A percentile compares a stretch with the other conserved stretches of the same genome.
phyloP scores from a whole-genome alignment of 2,329 filamentous ascomycete species.

The Periconia sp. region DNA sequence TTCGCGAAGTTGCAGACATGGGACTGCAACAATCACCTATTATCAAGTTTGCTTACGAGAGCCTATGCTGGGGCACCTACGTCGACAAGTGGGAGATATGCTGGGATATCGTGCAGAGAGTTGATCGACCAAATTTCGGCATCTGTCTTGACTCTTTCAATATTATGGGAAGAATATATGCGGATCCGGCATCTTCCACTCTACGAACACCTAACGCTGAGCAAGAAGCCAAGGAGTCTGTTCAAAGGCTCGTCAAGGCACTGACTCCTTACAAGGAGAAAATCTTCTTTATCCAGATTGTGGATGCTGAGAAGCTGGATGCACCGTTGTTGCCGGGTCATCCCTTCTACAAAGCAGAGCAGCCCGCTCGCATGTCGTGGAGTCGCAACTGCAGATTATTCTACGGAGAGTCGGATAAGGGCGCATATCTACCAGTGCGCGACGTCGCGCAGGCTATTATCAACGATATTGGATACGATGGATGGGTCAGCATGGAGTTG shows the following conservation, averaged over 20 bases:
- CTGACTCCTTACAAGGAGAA: conserved; percentile 64
- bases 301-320: conserved; percentile 71
- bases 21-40: conserved; percentile 62
- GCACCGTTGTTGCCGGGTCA: conserved; percentile 65
- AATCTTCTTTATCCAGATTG: conserved; percentile 78
- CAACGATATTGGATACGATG: conserved; percentile 68
- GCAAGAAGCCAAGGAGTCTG: conserved; percentile 59
- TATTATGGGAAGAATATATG: conserved; percentile 73
- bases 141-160: conserved; percentile 82
- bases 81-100: conserved; percentile 73
- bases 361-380: conserved; percentile 76
- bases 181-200: conserved; percentile 64
- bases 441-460: conserved; percentile 68
- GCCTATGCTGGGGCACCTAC: conserved; percentile 73
- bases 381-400: conserved; percentile 75
- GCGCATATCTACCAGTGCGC: conserved; percentile 71
- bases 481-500: conserved; percentile 75
- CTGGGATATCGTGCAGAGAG: conserved; percentile 70
- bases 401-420: conserved; percentile 65
- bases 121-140: conserved; percentile 75
- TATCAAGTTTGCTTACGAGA: conserved; percentile 76
- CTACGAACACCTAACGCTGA: conserved; percentile 64
- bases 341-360: conserved; percentile 62
- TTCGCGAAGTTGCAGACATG: conserved; percentile 70
- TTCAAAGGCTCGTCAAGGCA: conserved; percentile 59